Evolutionary conservation across 202 grass and related monocot species (phyloP), one percentile per base, ranked within the genome.

Genomic region (Thinopyrum obtusiflorum): DNA sequence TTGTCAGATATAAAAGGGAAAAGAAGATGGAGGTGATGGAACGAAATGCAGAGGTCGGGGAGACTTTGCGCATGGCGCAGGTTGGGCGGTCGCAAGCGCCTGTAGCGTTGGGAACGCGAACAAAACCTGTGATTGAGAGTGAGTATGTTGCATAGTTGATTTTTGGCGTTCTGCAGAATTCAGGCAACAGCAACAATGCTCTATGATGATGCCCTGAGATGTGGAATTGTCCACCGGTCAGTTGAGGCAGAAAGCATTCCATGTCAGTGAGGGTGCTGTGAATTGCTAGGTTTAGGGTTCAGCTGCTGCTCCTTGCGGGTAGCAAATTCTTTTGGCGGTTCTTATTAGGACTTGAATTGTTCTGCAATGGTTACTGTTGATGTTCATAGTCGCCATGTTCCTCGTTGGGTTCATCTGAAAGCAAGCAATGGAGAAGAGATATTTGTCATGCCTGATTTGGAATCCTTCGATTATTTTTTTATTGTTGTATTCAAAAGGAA

Each of bases 121-220:
- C 96, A 4, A 86, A 89, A 5, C 96, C 96, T 4, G 49, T 94
- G 35, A 94, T 98, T 37, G 96, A 98, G 87, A 92, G 85, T 0
- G 93, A 98, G 67, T 92, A 94, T 76, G 86, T 66, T 42, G 79
- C 90, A 7, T 90, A 88, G 88, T 14, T 28, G 17, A 23, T 71
- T 46, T 47, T 74, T 11, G 46, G 15, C 17, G 44, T 68, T 78
- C 31, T 67, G 78, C 27, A 47, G 14, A 77, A 15, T 49, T 80
- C 32, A 51, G 31, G 11, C 35, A 37, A 73, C 68, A 78, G 17
- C 29, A 23, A 18, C 73, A 76, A 79, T 65, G 46, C 39, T 80
- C 44, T 33, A 70, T 36, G 65, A 21, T 73, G 18, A 71, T 86
- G 62, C 15, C 65, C 27, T 14, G 40, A 66, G 46, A 12, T 10